Conservation (phyloP, 2,329 filamentous ascomycete species). For the Whalleya microplaca region DNA sequence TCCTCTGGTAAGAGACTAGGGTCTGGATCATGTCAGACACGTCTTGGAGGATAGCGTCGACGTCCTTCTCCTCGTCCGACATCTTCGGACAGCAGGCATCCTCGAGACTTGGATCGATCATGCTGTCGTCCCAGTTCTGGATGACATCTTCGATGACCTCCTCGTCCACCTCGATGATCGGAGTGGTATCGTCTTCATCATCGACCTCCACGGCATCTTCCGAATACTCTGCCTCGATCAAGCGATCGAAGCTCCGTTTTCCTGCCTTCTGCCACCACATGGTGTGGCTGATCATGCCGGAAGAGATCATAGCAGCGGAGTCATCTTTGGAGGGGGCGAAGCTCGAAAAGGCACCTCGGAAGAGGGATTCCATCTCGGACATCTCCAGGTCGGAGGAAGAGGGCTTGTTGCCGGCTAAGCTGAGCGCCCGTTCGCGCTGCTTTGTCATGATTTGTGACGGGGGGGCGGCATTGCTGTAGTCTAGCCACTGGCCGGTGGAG, state of each 20-base stretch:
- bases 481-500: slow-evolving; percentile 70
- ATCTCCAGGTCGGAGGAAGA: slow-evolving; percentile 60
- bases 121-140: slow-evolving; percentile 60
- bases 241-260: slow-evolving; percentile 65
- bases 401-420: slow-evolving; percentile 63
- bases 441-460: slow-evolving; percentile 60
- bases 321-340: slow-evolving; percentile 80
- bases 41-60: slow-evolving; percentile 71
- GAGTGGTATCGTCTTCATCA: slow-evolving; percentile 34
- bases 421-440: slow-evolving; percentile 73
- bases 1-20: slow-evolving; percentile 76
- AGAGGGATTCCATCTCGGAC: slow-evolving; percentile 73
- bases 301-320: slow-evolving; percentile 69
- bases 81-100: slow-evolving; percentile 54
- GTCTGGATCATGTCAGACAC: slow-evolving; percentile 79
- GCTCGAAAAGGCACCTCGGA: slow-evolving; percentile 77
- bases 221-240: slow-evolving; percentile 56
- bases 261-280: slow-evolving; percentile 79
- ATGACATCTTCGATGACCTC: slow-evolving; percentile 57
- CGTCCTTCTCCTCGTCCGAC: slow-evolving; percentile 60
- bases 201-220: slow-evolving; percentile 41
- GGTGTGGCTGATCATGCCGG: slow-evolving; percentile 64
- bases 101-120: slow-evolving; percentile 62
- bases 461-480: slow-evolving; percentile 67
- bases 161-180: slow-evolving; percentile 52